phyloP scores from a whole-genome alignment of 2,329 filamentous ascomycete species.

The Pyrenophora teres region DNA sequence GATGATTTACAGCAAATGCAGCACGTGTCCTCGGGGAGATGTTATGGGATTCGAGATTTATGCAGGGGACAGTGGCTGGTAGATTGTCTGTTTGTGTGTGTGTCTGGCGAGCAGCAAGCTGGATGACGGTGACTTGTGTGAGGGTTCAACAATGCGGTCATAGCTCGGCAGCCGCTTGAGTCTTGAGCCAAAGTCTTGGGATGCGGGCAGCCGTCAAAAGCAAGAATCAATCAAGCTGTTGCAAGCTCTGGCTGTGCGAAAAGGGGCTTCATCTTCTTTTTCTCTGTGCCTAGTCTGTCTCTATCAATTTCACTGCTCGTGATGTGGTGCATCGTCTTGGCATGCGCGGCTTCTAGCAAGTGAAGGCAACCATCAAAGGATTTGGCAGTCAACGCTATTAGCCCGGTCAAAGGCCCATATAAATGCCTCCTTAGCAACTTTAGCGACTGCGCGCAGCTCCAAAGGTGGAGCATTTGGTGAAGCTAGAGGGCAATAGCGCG shows the following conservation, averaged over 20 bases:
- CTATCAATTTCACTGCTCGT: no score
- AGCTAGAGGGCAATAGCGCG: slow-evolving; percentile 9
- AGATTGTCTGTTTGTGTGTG: not conserved
- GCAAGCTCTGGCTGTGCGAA: not conserved
- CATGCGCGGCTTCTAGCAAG: no score
- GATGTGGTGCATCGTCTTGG: no score
- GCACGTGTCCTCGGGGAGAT: not conserved
- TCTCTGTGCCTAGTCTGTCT: no score
- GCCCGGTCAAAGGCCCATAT: not conserved
- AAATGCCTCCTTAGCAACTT: not conserved
- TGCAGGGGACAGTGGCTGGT: not conserved
- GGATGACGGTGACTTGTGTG: slow-evolving; percentile 7
- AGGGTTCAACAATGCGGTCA: slow-evolving; percentile 23
- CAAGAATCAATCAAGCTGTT: not conserved
- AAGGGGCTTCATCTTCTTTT: no score
- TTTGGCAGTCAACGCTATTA: not conserved
- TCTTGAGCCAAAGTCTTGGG: slow-evolving; percentile 1
- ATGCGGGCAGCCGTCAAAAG: not conserved
- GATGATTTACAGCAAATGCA: not conserved
- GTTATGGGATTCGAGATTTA: not conserved
- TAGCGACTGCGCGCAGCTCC: not conserved
- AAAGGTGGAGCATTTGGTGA: not conserved
- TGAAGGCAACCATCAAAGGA: no score
- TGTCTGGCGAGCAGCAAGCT: slow-evolving; percentile 8
- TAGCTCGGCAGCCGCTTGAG: slow-evolving; percentile 17